These are phyloP conservation scores for Mycena venus DNA, from an alignment of 768 basidiomycete species.

Conservation along the genomic window DNA sequence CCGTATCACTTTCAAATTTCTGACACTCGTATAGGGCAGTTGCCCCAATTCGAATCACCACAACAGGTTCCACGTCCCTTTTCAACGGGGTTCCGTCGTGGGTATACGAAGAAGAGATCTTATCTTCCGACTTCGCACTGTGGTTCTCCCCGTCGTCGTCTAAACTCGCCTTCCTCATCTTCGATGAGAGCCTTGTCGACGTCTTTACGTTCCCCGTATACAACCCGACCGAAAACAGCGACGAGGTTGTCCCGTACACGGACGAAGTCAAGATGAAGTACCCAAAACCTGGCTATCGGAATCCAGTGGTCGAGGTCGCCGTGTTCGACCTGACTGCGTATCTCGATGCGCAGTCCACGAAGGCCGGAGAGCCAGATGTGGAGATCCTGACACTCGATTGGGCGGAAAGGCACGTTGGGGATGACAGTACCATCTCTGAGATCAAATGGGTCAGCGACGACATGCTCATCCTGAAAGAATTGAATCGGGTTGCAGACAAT, in stretches of 20 bases:
- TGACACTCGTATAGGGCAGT: slow-evolving; percentile 45
- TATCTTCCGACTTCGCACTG: slow-evolving; percentile 76
- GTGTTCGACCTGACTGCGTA: slow-evolving; percentile 83
- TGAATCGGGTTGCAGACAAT: slow-evolving; percentile 84
- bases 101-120: slow-evolving; percentile 97
- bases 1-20: not conserved
- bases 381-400: slow-evolving; percentile 75
- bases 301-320: slow-evolving; percentile 87
- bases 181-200: slow-evolving; percentile 91
- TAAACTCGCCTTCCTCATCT: slow-evolving; percentile 85
- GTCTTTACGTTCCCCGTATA: slow-evolving; percentile 93
- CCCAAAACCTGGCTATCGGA: slow-evolving; percentile 91
- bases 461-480: slow-evolving; percentile 86
- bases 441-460: slow-evolving; percentile 89
- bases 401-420: slow-evolving; percentile 66
- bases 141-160: slow-evolving; percentile 92
- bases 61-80: slow-evolving; percentile 82
- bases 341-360: slow-evolving; percentile 41
- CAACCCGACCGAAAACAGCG: slow-evolving; percentile 82
- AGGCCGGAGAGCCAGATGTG: slow-evolving; percentile 45
- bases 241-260: slow-evolving; percentile 85
- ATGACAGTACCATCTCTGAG: slow-evolving; percentile 83
- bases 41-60: slow-evolving; percentile 80
- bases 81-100: slow-evolving; percentile 98
- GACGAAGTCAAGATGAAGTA: slow-evolving; percentile 80